Conservation (phyloP, 2,329 filamentous ascomycete genomes). For the Thermothelomyces thermophilus region DNA sequence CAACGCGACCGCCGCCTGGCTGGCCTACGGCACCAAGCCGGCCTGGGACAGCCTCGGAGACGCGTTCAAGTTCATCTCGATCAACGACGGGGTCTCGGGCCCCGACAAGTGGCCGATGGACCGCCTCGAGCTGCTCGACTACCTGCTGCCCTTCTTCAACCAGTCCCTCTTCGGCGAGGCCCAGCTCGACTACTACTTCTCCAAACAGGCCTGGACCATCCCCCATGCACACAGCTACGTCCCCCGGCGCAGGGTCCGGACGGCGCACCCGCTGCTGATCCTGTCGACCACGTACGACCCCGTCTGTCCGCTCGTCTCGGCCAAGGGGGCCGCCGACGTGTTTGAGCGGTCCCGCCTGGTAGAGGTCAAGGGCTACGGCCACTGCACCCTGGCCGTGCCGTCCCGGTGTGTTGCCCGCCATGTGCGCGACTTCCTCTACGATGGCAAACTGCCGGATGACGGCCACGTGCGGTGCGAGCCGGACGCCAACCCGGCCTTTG, state of each 20-base stretch:
- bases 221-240: conserved; percentile 28
- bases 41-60: conserved; percentile 24
- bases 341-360: conserved; percentile 35
- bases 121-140: conserved; percentile 30
- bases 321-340: conserved; percentile 30
- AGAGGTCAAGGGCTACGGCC: conserved; percentile 38
- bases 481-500: conserved; percentile 34
- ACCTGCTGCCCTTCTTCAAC: conserved; percentile 31
- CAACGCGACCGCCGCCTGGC: conserved; percentile 35
- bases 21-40: conserved; percentile 29
- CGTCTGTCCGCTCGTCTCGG: conserved; percentile 43
- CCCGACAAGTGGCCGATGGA: conserved; percentile 31
- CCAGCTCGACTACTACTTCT: conserved; percentile 25
- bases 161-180: conserved; percentile 27
- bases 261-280: conserved; percentile 46
- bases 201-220: conserved; percentile 29
- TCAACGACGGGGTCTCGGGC: conserved; percentile 30
- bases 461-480: conserved; percentile 34
- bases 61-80: conserved; percentile 25
- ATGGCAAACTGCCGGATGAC: conserved; percentile 33
- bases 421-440: conserved; percentile 32
- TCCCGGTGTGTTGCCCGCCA: conserved; percentile 34
- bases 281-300: conserved; percentile 52
- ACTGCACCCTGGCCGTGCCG: conserved; percentile 34
- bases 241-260: conserved; percentile 31